Base-by-base conservation (phyloP, 805 yeast species). In the Metschnikowia lunata region DNA sequence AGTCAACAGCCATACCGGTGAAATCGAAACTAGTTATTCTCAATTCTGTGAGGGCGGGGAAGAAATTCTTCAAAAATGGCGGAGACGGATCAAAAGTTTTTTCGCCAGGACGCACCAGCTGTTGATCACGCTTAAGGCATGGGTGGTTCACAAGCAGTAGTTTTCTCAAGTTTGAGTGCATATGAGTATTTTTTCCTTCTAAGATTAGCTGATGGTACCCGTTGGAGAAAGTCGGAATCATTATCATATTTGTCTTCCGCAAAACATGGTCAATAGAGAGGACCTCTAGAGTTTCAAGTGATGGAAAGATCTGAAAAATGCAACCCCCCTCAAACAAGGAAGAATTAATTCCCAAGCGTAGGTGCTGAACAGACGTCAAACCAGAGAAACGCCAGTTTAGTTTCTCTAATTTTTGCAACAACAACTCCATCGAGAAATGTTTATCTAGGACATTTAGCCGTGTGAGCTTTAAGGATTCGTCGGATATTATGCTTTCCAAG, bases 11-110 rank as follows among this genome's bases (percentile, higher is more conserved):
- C 9, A 47, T 45, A 34, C 60, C 57, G 1, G 40, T 37, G 39
- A 70, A 66, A 41, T 66, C 67, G 46, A 55, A 67, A n/a, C 66
- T 61, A 0, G 60, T 64, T 8, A 69, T 42, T 1, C 61, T 55
- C 11, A 69, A 46, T 29, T 51, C 59, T 3, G 51, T 54, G 18
- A 69, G 51, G 15, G 44, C 42, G 8, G 65, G 60, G 32, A 68
- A 60, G 0, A 30, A 28, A 9, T 51, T 43, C 5, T 42, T 33
- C 34, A 64, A 41, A 34, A 61, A 59, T 1, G 61, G 54, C 0
- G 67, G 68, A 30, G 48, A 47, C 7, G 67, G 62, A 39, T 55
- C 55, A 41, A 48, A 58, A 0, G 63, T 57, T 34, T 47, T 54
- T 8, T 37, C 34, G 10, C 49, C 47, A 6, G 51, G 49, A 1